Base-by-base conservation (phyloP, 2,329 filamentous ascomycete species). In the Xylariaceae sp. region DNA sequence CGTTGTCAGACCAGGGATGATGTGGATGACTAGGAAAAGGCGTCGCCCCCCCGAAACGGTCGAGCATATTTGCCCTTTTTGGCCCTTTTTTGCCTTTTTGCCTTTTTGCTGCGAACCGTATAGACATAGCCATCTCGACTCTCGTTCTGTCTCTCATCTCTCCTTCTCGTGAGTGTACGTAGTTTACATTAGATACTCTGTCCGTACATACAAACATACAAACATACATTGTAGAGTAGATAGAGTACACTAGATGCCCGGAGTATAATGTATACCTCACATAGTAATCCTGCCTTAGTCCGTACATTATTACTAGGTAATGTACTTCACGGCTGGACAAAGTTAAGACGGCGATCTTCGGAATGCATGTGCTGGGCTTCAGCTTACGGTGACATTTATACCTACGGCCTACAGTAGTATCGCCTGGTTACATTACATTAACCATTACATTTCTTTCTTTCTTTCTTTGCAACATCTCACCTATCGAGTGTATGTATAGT, bases 11-110 rank as follows among this genome's bases (percentile, higher is more conserved):
- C 50, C 50, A 54, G 49, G 49, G 37, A 53, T 41, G 4, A 34
- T 54, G 54, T 43, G 46, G 42, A 46, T 47, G 46, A 44, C 46
- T 39, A 52, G 44, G 54, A 46, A 42, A 54, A 59, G 43, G 54
- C 41, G 57, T 19, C 19, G 19, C 19, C 19, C 50, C 52, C 54
- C 56, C 56, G 49, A 52, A 58, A 55, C 53, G 53, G 50, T 55
- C 49, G 53, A 46, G 49, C 31, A 45, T 37, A 45, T 32, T 6
- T 41, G 37, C 48, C 27, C 26, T 50, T 11, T 29, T 42, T 11
- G 37, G 26, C 39, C 26, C 19, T 19, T 19, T 19, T 19, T 19
- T 19, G 19, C 19, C 19, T 19, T 19, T 19, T 19, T 19, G 19
- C 19, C 19, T 19, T 19, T 19, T 19, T 19, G 19, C 19, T 19